Percentiles rank a stretch among this genome's conserved stretches.
These are phyloP conservation scores for Tephrocybe sp. DNA, from an alignment of 768 basidiomycete genomes.

Conservation along the genomic window DNA sequence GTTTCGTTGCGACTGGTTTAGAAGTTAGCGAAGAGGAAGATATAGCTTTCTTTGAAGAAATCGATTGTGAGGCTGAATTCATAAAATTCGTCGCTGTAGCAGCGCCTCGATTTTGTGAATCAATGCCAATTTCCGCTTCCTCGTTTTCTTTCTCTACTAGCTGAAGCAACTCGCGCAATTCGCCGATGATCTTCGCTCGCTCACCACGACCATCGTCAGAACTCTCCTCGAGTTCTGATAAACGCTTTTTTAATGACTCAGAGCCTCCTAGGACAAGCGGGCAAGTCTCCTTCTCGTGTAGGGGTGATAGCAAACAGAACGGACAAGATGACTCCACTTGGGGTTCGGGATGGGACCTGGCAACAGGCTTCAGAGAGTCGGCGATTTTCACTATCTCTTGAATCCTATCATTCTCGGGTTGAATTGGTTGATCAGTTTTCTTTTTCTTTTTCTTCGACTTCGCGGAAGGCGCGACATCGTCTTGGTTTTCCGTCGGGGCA, in stretches of 20 bases:
- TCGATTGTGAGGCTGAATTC: background rate
- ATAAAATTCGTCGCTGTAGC: background rate
- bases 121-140: background rate
- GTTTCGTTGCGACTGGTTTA: background rate
- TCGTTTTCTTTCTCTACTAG: background rate
- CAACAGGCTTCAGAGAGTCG: too few species aligned
- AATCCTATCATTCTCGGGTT: too few species aligned
- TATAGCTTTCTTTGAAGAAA: background rate
- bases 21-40: background rate
- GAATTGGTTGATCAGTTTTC: too few species aligned
- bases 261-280: conserved; percentile 46
- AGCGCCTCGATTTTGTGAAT: background rate
- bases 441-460: conserved; percentile 5
- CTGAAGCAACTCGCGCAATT: conserved; percentile 35
- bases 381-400: too few species aligned
- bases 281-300: conserved; percentile 51
- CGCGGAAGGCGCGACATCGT: background rate
- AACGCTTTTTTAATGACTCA: conserved; percentile 41
- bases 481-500: background rate
- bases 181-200: conserved; percentile 34
- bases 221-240: conserved; percentile 40
- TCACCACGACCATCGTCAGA: conserved; percentile 21
- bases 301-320: conserved; percentile 42
- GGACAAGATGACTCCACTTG: conserved; percentile 30
- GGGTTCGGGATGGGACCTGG: background rate